Evolutionary conservation across 2,329 filamentous ascomycete species (phyloP), one percentile per base, ranked within the genome.

Genomic region (Fusarium chuoi): DNA sequence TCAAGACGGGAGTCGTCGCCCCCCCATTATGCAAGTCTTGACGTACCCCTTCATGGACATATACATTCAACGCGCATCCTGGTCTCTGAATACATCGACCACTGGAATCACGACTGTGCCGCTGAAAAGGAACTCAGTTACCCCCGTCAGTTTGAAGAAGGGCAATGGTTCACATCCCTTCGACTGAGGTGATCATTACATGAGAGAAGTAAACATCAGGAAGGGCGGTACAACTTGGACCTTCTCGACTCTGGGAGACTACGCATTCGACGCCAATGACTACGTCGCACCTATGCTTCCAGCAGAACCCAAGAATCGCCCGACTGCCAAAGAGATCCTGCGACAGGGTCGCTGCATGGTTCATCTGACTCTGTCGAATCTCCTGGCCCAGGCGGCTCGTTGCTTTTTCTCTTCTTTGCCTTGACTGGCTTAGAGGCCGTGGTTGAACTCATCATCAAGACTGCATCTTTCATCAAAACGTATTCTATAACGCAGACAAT

Each of bases 381-480:
- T 46, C 10, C 18, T 14, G 24, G 18, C 24, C 18, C 44, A 0
- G 12, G 18, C 3, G 17, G 24, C 24, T 28, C 6, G 5, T 28
- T 3, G 0, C 44, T 46, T 18, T 46, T 46, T 12, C 24, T 20
- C 0, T 26, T 45, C 5, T 14, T 14, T 0, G 0, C 3, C 8
- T 28, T 14, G 4, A 1, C 18, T 28, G 4, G 24, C 24, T 14
- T 22, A n/a, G 24, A 46, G 24, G 44, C 18, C 3, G 0, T 22
- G 24, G 6, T 6, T 28, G 24, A 28, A 18, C 44, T 28, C 0
- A 28, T 9, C 13, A 28, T 11, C 13, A 6, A 46, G 24, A 28
- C 44, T 46, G 12, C 18, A 28, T 3, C 24, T 28, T 46, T 28
- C 3, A 46, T 28, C 0, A 46, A 46, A 10, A 46, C 44, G 20